Evolutionary conservation across 805 yeast genomes (phyloP), one percentile per base, ranked within the genome.

Genomic region (Yamadazyma insecticola): DNA sequence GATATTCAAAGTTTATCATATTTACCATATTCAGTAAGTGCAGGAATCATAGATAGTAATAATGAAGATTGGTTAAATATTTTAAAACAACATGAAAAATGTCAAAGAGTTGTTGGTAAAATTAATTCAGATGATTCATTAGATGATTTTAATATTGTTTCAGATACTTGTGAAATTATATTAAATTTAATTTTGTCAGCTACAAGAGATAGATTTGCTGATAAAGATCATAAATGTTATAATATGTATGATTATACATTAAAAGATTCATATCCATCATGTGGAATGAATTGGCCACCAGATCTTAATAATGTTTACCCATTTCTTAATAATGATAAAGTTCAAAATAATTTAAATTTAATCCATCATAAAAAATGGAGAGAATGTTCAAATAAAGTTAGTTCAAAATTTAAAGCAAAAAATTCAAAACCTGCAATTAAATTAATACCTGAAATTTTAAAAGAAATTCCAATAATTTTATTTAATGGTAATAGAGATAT

Each of bases 231-330:
- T 47, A 71, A 64, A 35, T 90, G 98, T 53, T 44, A 74, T 47
- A 92, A 92, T 57, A 77, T 88, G 72, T 90, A 92, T 53, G 95
- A 92, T 53, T 74, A 75, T 33, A 71, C 81, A 22, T 59, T 82
- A 32, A 64, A 59, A 22, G 96, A 88, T 51, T 57, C 77, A 1
- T 86, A 67, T 45, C 97, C 97, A 0, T 60, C 81, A 0, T 92
- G 98, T 59, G 97, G 97, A 5, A 68, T 76, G 74, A 81, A 82
- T 53, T 92, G 97, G 97, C 98, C 98, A 0, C 70, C 70, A 13
- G 79, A 70, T 36, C 61, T 81, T 37, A 56, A 48, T 1, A 33
- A 49, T 17, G 74, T 81, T 12, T 60, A 63, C 0, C 65, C 69
- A 4, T 83, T 78, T 43, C 63, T 83, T 36, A 60, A 65, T 17